phyloP scores from a whole-genome alignment of 1,139 yeast species.

The Zygosaccharomyces pseudobailii region DNA sequence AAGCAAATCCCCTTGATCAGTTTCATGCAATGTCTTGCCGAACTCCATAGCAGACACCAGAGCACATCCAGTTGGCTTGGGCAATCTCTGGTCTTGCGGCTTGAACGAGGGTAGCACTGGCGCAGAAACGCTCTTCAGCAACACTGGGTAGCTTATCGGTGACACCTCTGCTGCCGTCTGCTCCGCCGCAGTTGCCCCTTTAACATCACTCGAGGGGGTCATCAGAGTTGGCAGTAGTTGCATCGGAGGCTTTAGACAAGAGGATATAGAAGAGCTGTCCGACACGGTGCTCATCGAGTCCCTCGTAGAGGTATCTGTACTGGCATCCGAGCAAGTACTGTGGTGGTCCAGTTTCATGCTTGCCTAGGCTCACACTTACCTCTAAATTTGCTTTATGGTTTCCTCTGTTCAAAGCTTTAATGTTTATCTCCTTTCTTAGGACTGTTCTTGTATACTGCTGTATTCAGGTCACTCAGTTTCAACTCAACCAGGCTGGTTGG shows the following conservation, averaged over 20 bases:
- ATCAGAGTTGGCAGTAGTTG: conserved; percentile 1
- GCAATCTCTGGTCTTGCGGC: conserved; percentile 22
- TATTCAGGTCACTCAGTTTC: neutral
- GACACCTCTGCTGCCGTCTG: neutral
- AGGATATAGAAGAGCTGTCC: conserved; percentile 3
- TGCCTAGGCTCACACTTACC: neutral
- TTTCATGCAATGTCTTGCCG: conserved; percentile 12
- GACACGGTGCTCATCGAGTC: conserved; percentile 3
- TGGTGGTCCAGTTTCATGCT: conserved; percentile 1
- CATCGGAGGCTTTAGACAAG: conserved; percentile 1
- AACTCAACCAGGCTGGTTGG: neutral
- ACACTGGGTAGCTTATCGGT: conserved; percentile 6
- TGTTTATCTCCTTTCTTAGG: neutral
- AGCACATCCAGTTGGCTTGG: conserved; percentile 21
- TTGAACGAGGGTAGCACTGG: conserved; percentile 21
- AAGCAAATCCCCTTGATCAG: conserved; percentile 25
- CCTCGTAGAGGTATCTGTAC: conserved; percentile 3
- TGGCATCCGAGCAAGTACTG: conserved; percentile 3
- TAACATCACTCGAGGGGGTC: conserved; percentile 1
- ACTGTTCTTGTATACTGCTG: neutral
- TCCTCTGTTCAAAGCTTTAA: neutral
- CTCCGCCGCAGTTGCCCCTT: neutral
- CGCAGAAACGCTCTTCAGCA: conserved; percentile 15
- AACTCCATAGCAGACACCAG: conserved; percentile 22
- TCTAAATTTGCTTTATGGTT: neutral